Conservation (phyloP, 225 moss, liverwort and hornwort genomes). For the Pseudisothecium myosuroides region DNA sequence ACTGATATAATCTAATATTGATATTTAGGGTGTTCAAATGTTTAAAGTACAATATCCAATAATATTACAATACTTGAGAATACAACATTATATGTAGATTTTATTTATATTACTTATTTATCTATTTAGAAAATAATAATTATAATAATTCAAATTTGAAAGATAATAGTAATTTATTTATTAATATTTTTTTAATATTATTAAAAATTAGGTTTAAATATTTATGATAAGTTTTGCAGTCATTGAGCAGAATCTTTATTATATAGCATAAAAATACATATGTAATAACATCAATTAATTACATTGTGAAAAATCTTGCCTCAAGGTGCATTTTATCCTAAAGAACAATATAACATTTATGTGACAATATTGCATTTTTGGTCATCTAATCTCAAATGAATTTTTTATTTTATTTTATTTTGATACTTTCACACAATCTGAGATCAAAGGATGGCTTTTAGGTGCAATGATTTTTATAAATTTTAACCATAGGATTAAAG, state of each 20-base stretch:
- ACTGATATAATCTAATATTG: background rate
- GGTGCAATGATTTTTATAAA: background rate
- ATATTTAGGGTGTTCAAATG: background rate
- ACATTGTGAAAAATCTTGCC: background rate
- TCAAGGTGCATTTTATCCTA: background rate
- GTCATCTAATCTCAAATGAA: background rate
- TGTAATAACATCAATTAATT: background rate
- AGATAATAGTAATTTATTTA: background rate
- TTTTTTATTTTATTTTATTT: background rate
- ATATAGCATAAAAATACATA: too few relatives aligned
- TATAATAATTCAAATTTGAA: background rate
- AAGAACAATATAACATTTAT: rapidly evolving
- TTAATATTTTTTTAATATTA: background rate
- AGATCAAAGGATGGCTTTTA: background rate
- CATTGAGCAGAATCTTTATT: background rate
- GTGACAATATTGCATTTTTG: background rate
- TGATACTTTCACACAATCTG: rapidly evolving
- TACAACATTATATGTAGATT: background rate
- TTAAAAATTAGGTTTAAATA: background rate
- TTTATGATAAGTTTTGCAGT: background rate
- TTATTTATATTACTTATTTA: background rate
- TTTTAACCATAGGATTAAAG: background rate
- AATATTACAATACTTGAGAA: background rate
- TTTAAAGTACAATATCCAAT: background rate
- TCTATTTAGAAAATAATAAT: background rate